Evolutionary conservation across 2,329 filamentous ascomycete species (phyloP), one percentile per base, ranked within the genome.

Genomic region (Fusarium denticulatum): DNA sequence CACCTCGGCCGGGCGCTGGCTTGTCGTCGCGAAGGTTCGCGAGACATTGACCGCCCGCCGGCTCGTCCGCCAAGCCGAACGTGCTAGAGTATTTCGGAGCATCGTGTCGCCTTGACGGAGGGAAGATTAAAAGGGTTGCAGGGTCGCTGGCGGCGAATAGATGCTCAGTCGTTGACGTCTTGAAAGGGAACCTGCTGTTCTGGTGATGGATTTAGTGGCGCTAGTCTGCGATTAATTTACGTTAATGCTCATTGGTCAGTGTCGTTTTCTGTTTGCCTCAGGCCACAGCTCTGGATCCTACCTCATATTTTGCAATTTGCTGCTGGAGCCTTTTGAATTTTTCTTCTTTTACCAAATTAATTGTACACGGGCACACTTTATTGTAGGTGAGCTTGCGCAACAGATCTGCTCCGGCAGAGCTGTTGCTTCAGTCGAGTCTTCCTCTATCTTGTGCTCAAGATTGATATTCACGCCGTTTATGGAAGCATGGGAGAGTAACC

Each of bases 1-100:
- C 81, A 99, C 95, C 88, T 98, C 95, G 79, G 95, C 96, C 79
- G 90, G 90, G 84, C 94, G 91, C 85, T 89, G 90, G 81, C 89
- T 85, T 77, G 94, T 95, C 80, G 92, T 93, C 85, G 93, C 90
- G 88, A 99, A 97, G 80, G 93, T 87, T 86, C 95, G 91, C 83
- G 91, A 88, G 85, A 89, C 89, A 82, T 84, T 85, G 83, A 84
- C 85, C 81, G 85, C 85, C 81, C 86, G 87, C 82, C 86, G 87
- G 85, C 88, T 85, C 79, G 88, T 87, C 88, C 89, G 89, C 87
- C 89, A 89, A 85, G 89, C 88, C 87, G 90, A 90, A 86, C 89
- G 89, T 85, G 89, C 88, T 83, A 92, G 85, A 85, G 88, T 86
- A 82, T 90, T 88, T 87, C 90, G 89, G 84, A 92, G 87, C 90